Base-by-base conservation (phyloP, 257 asterid genomes). In the Lavandula angustifolia region DNA sequence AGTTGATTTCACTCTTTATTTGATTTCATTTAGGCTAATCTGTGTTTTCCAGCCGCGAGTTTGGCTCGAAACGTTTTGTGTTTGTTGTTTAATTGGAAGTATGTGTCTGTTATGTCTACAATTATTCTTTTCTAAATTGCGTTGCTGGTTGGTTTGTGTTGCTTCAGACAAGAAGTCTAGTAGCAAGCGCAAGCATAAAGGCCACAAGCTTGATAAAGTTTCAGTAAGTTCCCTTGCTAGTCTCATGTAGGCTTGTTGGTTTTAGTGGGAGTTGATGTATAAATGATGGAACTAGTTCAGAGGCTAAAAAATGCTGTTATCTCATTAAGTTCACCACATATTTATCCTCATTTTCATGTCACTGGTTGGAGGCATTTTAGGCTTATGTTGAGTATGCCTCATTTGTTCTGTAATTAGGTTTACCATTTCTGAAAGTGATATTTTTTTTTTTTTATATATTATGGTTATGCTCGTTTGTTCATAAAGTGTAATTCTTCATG, bases 111-210 rank as follows among this genome's bases (percentile, higher is more conserved):
- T 32, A 12, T 22, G 27, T 22, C 27, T 22, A 22, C 27, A 22
- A 22, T 22, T 22, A 22, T 22, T 22, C 27, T n/a, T 54, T 43
- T n/a, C 9, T 2, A n/a, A 54, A n/a, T 33, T 16, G 29, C 5
- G 46, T 14, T 14, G n/a, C 7, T 62, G 65, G n/a, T 42, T 55
- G 29, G 10, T 59, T 77, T 67, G 6, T 49, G 38, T 75, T 72
- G 66, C 41, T 75, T 67, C 84, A 92, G 96, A 79, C 60, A 77
- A 80, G 72, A 83, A 85, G 80, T 81, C 87, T 1, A 71, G 77
- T 42, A 85, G 69, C 64, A 89, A 84, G 88, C 87, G 71, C 37
- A 79, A 78, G 72, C 83, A 75, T 73, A 81, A 80, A 78, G 68
- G 69, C 70, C 85, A 46, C 60, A 89, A 81, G 77, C 85, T 54